Conservation (phyloP, 176 grass and related monocot genomes). For the Raddia guianensis region DNA sequence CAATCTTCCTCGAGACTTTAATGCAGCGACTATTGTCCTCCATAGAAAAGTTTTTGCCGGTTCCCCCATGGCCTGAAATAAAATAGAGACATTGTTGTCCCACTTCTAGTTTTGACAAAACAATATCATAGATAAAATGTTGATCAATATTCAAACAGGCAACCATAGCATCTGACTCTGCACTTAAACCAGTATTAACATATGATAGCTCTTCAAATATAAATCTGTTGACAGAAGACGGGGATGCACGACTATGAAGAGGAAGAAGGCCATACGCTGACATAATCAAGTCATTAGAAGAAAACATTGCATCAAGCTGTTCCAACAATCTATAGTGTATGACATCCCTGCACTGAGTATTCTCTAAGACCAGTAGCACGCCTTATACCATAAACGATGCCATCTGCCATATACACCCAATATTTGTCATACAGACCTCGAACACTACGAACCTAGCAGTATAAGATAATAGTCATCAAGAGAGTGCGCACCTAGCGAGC, state of each 20-base stretch:
- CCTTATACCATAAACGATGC: accelerated
- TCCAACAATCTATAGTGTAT: neutral
- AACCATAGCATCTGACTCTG: neutral
- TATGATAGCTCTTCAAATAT: neutral
- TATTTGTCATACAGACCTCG: no score
- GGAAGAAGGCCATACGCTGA: no score
- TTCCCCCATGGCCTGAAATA: neutral
- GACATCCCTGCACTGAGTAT: neutral
- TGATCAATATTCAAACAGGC: neutral
- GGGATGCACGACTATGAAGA: no score
- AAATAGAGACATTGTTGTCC: accelerated
- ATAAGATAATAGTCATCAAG: neutral
- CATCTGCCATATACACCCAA: no score
- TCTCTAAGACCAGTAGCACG: no score
- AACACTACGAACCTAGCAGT: neutral
- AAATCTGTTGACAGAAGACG: neutral
- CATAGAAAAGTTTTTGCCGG: neutral
- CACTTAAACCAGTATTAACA: accelerated
- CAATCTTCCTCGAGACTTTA: accelerated
- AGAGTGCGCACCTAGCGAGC: neutral
- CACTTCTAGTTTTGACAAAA: accelerated
- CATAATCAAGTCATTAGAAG: no score
- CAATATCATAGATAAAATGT: accelerated
- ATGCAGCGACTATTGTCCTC: neutral
- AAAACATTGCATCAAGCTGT: no score